Conservation (phyloP, 2,329 filamentous ascomycete species). For the Penicillium sclerotigenum region DNA sequence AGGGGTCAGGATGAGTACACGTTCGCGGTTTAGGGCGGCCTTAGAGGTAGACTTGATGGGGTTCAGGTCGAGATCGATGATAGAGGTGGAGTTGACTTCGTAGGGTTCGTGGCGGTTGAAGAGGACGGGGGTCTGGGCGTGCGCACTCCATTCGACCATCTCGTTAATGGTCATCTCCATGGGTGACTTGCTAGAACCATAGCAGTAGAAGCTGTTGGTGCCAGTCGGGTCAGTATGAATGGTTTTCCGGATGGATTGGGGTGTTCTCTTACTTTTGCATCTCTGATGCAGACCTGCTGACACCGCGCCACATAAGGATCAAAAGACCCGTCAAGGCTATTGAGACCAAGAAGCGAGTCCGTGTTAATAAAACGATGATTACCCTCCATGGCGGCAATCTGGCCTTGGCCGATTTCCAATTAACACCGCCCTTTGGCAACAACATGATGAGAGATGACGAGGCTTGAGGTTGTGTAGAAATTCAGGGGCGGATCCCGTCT, state of each 20-base stretch:
- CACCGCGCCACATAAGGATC: constrained; percentile 82
- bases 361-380: constrained; percentile 66
- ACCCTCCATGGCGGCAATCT: constrained; percentile 74
- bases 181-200: constrained; percentile 89
- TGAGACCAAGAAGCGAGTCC: constrained; percentile 73
- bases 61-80: constrained; percentile 81
- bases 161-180: constrained; percentile 95
- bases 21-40: constrained; percentile 76
- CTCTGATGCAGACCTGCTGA: constrained; percentile 74
- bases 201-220: constrained; percentile 84
- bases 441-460: constrained; percentile 74
- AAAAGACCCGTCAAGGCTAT: constrained; percentile 67
- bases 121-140: constrained; percentile 86
- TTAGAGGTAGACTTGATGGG: constrained; percentile 74
- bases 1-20: constrained; percentile 86
- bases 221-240: not conserved
- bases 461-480: not conserved
- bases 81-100: constrained; percentile 75
- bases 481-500: constrained; percentile 23
- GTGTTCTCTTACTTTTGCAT: constrained; percentile 73
- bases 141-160: constrained; percentile 81
- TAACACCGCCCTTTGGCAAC: constrained; percentile 82
- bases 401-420: constrained; percentile 85
- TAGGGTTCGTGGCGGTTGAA: constrained; percentile 94
- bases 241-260: not conserved